Evolutionary conservation across 192 early-diverging fungal genomes (phyloP), one percentile per base, ranked within the genome.

Genomic region (Borealophlyctis nickersoniae): DNA sequence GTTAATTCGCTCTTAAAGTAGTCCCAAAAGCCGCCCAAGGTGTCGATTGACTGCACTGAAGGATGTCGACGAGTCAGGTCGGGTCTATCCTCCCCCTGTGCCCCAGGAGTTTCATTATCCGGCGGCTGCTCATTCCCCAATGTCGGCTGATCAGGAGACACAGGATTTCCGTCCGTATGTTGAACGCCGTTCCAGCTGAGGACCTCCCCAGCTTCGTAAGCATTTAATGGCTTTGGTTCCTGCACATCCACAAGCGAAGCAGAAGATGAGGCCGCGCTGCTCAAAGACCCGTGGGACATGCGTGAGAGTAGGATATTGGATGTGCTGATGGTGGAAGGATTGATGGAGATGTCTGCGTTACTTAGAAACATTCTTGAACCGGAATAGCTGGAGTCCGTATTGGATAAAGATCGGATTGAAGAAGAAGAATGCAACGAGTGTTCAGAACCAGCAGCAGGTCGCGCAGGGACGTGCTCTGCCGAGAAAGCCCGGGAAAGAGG

Each of bases 1-100:
- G 50, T 35, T 23, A 73, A 31, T 32, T 73, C 72, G 31, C 53
- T 66, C 36, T 49, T 31, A 28, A 73, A 68, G 36, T 64, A 69
- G 13, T 64, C 72, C 65, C 63, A 73, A 30, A 64, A 13, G 33
- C 39, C 24, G 29, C 53, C 23, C 53, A 14, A 16, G 53, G 19
- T 26, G 13, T 7, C 19, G 9, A 19, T 19, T 13, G 39, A 45
- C 19, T 45, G 39, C n/a, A n/a, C n/a, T n/a, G n/a, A n/a, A n/a
- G n/a, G n/a, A n/a, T n/a, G n/a, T n/a, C n/a, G n/a, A n/a, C n/a
- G n/a, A n/a, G n/a, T n/a, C n/a, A n/a, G n/a, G n/a, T n/a, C n/a
- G n/a, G n/a, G n/a, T n/a, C n/a, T n/a, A n/a, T n/a, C n/a, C 19
- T 45, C 39, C 19, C 9, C 39, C 9, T 7, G 7, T 45, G 39